Evolutionary conservation across 148 eudicot genomes (phyloP), one percentile per base, ranked within the genome.

Genomic region (Rhododendron williamsianum): DNA sequence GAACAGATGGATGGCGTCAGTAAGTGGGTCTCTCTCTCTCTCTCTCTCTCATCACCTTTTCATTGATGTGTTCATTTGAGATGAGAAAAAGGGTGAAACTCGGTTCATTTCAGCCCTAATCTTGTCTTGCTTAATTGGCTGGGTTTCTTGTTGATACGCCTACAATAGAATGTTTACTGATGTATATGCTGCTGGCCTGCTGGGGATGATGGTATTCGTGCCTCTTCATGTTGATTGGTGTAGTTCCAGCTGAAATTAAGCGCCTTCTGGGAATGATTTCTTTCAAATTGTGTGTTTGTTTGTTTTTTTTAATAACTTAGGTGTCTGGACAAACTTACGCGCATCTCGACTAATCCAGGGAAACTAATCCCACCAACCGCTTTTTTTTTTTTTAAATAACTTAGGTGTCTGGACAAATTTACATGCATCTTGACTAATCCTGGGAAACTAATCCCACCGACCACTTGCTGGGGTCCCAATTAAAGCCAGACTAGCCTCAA

Each of bases 1-100:
- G 95, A 96, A 83, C 85, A 84, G 81, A 80, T 96, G 89, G 98
- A 96, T 86, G 99, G 99, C 63, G 80, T 91, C 87, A 89, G 99
- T 96, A 92, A 92, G 99, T 93, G 90, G 88, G 88, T 89, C 43
- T 82, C 80, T 25, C 82, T 89, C 43, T 82, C 80, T 25, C 82
- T 85, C 35, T 16, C 58, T 54, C 58, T 16, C 58, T 72, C 43
- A 69, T 60, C 84, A 63, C 21, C 72, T 48, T 41, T 72, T 76
- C 25, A 41, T 30, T 79, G 21, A 76, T 46, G 7, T 7, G 76
- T 74, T 56, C 16, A 33, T 33, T 80, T 18, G 78, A 48, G 74
- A 27, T 38, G 43, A 38, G 19, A 21, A 27, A 23, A 74, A 65
- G 2, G 46, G 74, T 2, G 38, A 72, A 54, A 38, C 76, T 60